Base-by-base conservation (phyloP, 495 filamentous ascomycete species). In the Parathielavia hyrcaniae region DNA sequence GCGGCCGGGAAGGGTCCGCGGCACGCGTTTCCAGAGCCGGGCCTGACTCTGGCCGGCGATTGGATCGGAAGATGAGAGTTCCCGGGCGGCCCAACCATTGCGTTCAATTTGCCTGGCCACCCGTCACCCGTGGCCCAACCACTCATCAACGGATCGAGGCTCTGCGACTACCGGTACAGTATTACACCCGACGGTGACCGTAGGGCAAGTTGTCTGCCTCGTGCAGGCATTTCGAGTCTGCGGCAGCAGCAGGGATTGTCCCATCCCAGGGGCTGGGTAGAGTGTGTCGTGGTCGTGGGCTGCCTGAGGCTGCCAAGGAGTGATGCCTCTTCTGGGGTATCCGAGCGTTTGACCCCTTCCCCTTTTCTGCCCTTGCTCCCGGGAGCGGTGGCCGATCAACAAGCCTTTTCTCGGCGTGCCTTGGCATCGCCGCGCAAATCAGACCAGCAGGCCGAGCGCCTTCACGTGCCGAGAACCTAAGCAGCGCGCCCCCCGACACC, bases 1-100 rank as follows among this genome's bases (percentile, higher is more conserved):
- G 59, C 53, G 43, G 36, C 44, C 50, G 50, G 57, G 16, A 40
- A 52, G 44, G 50, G 53, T 43, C 53, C 34, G 53, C 38, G 53
- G 53, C 34, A 48, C 12, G 53, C 39, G 58, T 61, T 60, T 61
- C 6, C n/a, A n/a, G 58, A 61, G 58, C 52, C 47, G 52, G 45
- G 39, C 58, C 47, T 53, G 38, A n/a, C 26, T 40, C 58, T 39
- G 46, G 52, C 47, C 53, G 36, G 47, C 58, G 58, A 55, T 56
- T 61, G 52, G 58, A 61, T 55, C 51, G 26, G 23, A 22, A 4
- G 39, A 20, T 38, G n/a, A n/a, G n/a, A n/a, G n/a, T n/a, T n/a
- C n/a, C n/a, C n/a, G n/a, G n/a, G 34, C 44, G 49, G 49, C 17
- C 13, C 35, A 14, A 45, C 36, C 48, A 23, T 45, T 35, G 38